Base-by-base conservation (phyloP, 805 yeast genomes). In the Wickerhamomyces strasburgensis region DNA sequence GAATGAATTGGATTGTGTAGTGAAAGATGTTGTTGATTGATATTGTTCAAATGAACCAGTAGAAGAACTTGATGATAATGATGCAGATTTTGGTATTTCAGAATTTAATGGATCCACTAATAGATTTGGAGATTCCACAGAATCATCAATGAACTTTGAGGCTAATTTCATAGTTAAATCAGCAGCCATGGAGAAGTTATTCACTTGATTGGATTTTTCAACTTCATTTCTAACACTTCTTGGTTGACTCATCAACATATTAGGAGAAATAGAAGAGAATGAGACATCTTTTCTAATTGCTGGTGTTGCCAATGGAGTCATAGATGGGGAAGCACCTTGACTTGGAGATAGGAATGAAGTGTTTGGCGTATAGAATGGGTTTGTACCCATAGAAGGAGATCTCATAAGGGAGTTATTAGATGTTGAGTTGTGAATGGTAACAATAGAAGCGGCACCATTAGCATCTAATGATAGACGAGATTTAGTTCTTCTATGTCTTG, bases 341-440 rank as follows among this genome's bases (percentile, higher is more conserved):
- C 38, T 40, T 43, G 75, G 73, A 14, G 72, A 61, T 28, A 64
- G 39, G 37, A 67, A 66, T n/a, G n/a, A n/a, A 10, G 65, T 47
- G 1, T 67, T 62, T 3, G 73, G 74, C 2, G 70, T 68, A 46
- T 68, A 68, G 47, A 70, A 70, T 11, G 75, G 75, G 45, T 69
- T 70, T 5, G 65, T 64, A n/a, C 53, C 57, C 3, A 35, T 24
- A 19, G 53, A 47, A 10, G 70, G 68, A 3, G 68, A 63, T 46
- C 57, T 60, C 14, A 54, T 58, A n/a, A n/a, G n/a, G 7, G 47
- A 45, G 17, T 24, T 39, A 11, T 42, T 23, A 14, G 42, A 41
- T 18, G 39, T 31, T 4, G 52, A 49, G 13, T 42, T 37, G 26
- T 52, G 47, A 11, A 49, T 42, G 3, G 52, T 39, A 15, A 51